phyloP scores from a whole-genome alignment of 139 green algal species.

The Chlorella sorokiniana region DNA sequence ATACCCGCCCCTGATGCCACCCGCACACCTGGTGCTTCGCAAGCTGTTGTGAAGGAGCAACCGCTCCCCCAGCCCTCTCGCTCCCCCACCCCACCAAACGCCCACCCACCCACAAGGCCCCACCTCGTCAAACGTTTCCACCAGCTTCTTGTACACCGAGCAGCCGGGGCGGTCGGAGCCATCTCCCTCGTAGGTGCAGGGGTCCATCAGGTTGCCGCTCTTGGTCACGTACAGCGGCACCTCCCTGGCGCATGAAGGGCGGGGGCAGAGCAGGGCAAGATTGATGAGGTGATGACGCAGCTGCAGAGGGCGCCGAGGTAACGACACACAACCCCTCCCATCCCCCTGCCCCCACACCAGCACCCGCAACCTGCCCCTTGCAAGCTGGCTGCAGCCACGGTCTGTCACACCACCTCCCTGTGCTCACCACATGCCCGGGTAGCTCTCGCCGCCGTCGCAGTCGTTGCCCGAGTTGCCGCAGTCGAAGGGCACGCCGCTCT shows the following conservation, averaged over 20 bases:
- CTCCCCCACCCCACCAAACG: too few species aligned
- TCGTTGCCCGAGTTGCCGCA: background rate
- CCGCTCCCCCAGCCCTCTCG: too few species aligned
- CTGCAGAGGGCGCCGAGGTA: background rate
- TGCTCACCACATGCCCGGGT: constrained; percentile 25
- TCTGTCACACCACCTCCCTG: too few species aligned
- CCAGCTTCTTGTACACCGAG: background rate
- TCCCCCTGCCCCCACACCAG: background rate
- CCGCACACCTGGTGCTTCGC: too few species aligned
- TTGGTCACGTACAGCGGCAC: background rate
- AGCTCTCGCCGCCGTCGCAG: background rate
- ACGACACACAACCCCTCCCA: background rate
- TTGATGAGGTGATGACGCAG: background rate
- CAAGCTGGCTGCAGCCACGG: too few species aligned
- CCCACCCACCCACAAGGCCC: too few species aligned
- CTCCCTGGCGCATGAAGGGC: background rate
- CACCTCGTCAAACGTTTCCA: constrained; percentile 8
- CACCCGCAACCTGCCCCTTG: too few species aligned
- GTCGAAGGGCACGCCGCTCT: constrained; percentile 3
- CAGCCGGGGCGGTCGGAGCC: background rate
- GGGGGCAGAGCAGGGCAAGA: background rate
- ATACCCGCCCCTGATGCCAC: too few species aligned
- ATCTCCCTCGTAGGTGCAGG: background rate
- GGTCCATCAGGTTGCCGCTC: constrained; percentile 2
- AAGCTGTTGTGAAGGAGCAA: background rate